Conservation (phyloP, 139 green algal species). For the Micractinium conductrix region DNA sequence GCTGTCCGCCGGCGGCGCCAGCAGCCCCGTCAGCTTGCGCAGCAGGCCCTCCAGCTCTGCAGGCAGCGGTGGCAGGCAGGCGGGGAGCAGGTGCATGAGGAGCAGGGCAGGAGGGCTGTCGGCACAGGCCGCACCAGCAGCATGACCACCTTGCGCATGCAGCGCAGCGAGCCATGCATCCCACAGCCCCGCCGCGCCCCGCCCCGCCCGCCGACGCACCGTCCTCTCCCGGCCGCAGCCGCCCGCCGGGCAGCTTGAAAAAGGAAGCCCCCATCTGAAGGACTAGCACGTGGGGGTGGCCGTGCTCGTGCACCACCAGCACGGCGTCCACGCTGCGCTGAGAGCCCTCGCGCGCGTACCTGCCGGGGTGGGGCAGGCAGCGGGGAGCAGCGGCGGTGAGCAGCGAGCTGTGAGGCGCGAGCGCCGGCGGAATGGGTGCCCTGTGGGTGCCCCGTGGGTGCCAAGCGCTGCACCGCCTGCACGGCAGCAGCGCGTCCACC, state of each 20-base stretch:
- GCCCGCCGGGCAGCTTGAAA: slow-evolving; percentile 92
- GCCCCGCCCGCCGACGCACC: slow-evolving; percentile 59
- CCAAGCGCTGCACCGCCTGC: too few relatives aligned
- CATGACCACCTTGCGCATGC: neutral
- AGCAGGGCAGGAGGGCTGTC: neutral
- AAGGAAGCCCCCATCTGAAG: slow-evolving; percentile 81
- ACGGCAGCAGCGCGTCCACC: too few relatives aligned
- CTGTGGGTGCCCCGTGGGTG: too few relatives aligned
- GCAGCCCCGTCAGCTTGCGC: slow-evolving; percentile 83
- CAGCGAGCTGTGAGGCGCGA: too few relatives aligned
- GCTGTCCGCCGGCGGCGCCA: slow-evolving; percentile 66
- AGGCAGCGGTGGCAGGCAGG: too few relatives aligned
- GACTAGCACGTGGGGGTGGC: slow-evolving; percentile 93
- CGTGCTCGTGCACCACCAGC: slow-evolving; percentile 92
- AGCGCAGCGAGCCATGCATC: neutral
- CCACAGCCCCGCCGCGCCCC: neutral
- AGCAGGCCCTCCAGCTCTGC: slow-evolving; percentile 89
- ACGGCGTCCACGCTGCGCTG: slow-evolving; percentile 88
- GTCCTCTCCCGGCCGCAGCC: slow-evolving; percentile 90
- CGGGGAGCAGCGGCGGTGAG: too few relatives aligned
- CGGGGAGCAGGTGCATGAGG: neutral
- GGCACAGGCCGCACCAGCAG: neutral
- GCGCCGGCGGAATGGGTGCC: too few relatives aligned
- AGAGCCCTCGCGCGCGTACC: slow-evolving; percentile 85
- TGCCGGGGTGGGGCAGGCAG: slow-evolving; percentile 41